phyloP scores from a whole-genome alignment of 2,329 filamentous ascomycete species.

The Helotiales sp. region DNA sequence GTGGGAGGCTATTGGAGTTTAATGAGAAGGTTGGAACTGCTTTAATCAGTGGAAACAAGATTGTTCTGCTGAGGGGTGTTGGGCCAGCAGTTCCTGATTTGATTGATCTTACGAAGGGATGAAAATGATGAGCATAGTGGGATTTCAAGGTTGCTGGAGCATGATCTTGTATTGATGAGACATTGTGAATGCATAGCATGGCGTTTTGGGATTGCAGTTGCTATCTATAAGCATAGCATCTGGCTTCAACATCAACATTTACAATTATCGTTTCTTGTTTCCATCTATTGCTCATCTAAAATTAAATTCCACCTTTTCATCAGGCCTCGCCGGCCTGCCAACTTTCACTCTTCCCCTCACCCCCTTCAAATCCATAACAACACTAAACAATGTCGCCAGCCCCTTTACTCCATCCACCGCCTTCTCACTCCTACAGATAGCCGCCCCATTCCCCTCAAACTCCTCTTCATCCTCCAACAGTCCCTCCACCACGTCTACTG shows the following conservation, averaged over 20 bases:
- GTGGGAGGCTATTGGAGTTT: conserved; percentile 82
- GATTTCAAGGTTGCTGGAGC: not conserved
- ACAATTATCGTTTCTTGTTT: not conserved
- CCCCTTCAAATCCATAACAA: conserved; percentile 40
- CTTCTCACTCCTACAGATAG: conserved; percentile 35
- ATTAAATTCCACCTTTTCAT: conserved; percentile 32
- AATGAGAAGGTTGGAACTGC: conserved; percentile 77
- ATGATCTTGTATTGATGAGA: not conserved
- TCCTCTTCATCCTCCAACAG: conserved; percentile 20
- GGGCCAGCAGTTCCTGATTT: conserved; percentile 73
- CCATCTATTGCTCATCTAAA: conserved; percentile 8
- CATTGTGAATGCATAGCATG: conserved; percentile 6
- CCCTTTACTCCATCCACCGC: conserved; percentile 31
- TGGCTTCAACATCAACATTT: not conserved
- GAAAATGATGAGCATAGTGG: not conserved
- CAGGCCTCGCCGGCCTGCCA: conserved; percentile 35
- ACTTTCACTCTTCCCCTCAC: conserved; percentile 35
- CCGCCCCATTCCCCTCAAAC: conserved; percentile 18
- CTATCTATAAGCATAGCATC: not conserved
- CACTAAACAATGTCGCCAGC: conserved; percentile 39
- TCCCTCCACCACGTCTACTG: conserved; percentile 10
- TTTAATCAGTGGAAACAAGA: conserved; percentile 80
- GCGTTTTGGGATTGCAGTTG: conserved; percentile 1
- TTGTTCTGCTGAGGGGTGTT: conserved; percentile 84
- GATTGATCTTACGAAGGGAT: conserved; percentile 48